Conservation (phyloP, 495 filamentous ascomycete species). For the Thermochaetoides thermophila region DNA sequence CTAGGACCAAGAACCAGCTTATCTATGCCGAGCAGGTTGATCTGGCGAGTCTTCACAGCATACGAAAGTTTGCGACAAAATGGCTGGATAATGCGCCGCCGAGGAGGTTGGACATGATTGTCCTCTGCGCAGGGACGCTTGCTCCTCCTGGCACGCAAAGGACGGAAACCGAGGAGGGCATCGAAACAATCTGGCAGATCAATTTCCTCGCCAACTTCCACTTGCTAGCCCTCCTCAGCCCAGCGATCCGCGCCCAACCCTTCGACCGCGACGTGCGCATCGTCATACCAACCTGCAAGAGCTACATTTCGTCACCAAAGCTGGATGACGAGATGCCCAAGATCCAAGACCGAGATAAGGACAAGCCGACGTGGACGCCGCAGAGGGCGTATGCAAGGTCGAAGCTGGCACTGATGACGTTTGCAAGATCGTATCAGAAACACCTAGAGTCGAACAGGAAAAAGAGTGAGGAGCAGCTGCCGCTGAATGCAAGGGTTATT, state of each 20-base stretch:
- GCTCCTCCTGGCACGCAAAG: constrained; percentile 46
- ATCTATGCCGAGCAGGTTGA: constrained; percentile 95
- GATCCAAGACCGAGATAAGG: constrained; percentile 17
- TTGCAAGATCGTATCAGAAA: constrained; percentile 77
- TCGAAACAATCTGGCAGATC: constrained; percentile 82
- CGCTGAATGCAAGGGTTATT: constrained; percentile 64
- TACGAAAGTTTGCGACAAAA: constrained; percentile 91
- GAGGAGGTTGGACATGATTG: constrained; percentile 81
- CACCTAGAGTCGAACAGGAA: constrained; percentile 69
- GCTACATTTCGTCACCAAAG: constrained; percentile 60
- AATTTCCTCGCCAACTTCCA: constrained; percentile 97
- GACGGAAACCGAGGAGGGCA: constrained; percentile 51
- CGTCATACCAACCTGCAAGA: constrained; percentile 70
- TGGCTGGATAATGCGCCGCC: constrained; percentile 95
- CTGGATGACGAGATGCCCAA: constrained; percentile 28
- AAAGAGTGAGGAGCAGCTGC: constrained; percentile 66
- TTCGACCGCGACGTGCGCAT: constrained; percentile 85
- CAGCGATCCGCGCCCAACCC: constrained; percentile 77
- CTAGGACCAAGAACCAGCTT: constrained; percentile 64
- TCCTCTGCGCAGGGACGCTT: constrained; percentile 66
- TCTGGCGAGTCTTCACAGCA: constrained; percentile 67
- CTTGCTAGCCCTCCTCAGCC: constrained; percentile 74
- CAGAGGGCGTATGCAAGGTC: constrained; percentile 59
- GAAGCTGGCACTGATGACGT: constrained; percentile 79
- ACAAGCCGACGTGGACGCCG: constrained; percentile 39